Evolutionary conservation across 2,329 filamentous ascomycete species (phyloP).

Genomic region (Trichoderma asperellum): DNA sequence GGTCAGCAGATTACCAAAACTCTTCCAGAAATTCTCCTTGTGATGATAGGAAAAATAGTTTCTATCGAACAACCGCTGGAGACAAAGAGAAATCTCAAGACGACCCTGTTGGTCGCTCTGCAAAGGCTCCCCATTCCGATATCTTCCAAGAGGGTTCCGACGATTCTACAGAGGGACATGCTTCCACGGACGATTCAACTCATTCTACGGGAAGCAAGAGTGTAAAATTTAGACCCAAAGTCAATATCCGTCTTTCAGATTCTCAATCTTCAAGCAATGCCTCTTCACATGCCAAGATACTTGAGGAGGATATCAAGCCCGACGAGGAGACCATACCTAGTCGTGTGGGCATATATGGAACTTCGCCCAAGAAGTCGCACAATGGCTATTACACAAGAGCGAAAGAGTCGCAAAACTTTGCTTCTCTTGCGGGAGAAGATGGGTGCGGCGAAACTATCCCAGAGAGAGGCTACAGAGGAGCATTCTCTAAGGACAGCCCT

Average conservation of each 20-base stretch:
- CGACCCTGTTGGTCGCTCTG: not conserved
- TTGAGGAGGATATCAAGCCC: slow-evolving; percentile 22
- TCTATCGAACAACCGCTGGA: not conserved
- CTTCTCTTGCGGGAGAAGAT: not conserved
- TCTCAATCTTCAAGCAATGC: slow-evolving; percentile 29
- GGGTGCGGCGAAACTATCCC: not conserved
- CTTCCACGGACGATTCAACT: slow-evolving; percentile 30
- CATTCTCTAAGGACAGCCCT: slow-evolving; percentile 15
- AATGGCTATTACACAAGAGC: slow-evolving; percentile 7
- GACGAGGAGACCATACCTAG: slow-evolving; percentile 17
- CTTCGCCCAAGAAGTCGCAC: slow-evolving; percentile 18
- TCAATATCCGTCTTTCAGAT: slow-evolving; percentile 32
- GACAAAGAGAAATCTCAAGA: not conserved
- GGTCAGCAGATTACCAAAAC: too few species aligned
- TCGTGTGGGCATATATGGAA: slow-evolving; percentile 14
- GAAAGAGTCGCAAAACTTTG: not conserved
- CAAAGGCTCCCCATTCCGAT: not conserved
- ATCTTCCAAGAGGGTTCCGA: slow-evolving; percentile 10
- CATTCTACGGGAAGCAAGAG: slow-evolving; percentile 35
- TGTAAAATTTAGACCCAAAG: slow-evolving; percentile 35
- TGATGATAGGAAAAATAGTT: not conserved
- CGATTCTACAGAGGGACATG: not conserved
- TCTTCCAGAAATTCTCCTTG: not conserved
- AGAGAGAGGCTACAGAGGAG: slow-evolving; percentile 16
- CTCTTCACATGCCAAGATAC: slow-evolving; percentile 2